A percentile compares a stretch with the other conserved stretches of the same genome.
phyloP scores from a whole-genome alignment of 2,329 filamentous ascomycete species.

The Diplodia corticola region DNA sequence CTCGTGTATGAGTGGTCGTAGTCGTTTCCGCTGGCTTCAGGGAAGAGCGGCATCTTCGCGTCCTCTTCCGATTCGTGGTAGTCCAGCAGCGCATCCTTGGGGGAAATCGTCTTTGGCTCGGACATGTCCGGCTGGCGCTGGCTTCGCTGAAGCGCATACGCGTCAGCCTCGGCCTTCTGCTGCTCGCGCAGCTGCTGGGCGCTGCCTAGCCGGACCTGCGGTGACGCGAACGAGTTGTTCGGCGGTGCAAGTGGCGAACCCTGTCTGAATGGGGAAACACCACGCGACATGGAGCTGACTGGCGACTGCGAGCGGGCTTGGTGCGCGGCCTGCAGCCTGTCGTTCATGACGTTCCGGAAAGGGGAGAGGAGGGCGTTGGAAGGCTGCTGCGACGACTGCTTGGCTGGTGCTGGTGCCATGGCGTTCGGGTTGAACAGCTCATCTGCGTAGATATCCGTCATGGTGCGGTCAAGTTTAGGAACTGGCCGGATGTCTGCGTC shows the following conservation, averaged over 20 bases:
- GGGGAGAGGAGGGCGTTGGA: slow-evolving; percentile 53
- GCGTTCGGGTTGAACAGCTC: slow-evolving; percentile 78
- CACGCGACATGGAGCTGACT: slow-evolving; percentile 55
- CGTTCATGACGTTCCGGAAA: slow-evolving; percentile 65
- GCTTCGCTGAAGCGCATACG: slow-evolving; percentile 46
- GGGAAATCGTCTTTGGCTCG: slow-evolving; percentile 82
- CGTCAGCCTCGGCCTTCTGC: slow-evolving; percentile 61
- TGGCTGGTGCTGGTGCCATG: slow-evolving; percentile 52
- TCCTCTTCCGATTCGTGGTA: slow-evolving; percentile 76
- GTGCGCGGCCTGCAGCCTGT: slow-evolving; percentile 77
- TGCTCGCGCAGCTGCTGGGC: slow-evolving; percentile 63
- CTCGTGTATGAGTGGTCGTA: slow-evolving; percentile 48
- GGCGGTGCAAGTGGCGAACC: slow-evolving; percentile 55
- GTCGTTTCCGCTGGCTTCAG: slow-evolving; percentile 58
- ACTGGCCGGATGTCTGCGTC: slow-evolving; percentile 55
- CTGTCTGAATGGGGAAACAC: slow-evolving; percentile 78
- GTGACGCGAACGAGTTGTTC: slow-evolving; percentile 43
- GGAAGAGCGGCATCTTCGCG: slow-evolving; percentile 71
- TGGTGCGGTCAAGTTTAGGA: slow-evolving; percentile 80
- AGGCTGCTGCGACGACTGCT: slow-evolving; percentile 46
- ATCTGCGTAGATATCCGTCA: slow-evolving; percentile 82
- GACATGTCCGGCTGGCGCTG: slow-evolving; percentile 43
- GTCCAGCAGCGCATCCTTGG: slow-evolving; percentile 86
- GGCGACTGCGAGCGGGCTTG: slow-evolving; percentile 64
- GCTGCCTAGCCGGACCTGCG: slow-evolving; percentile 41